Evolutionary conservation across 2,329 filamentous ascomycete species (phyloP), one percentile per base, ranked within the genome.

Genomic region (Phialophora verrucosa): DNA sequence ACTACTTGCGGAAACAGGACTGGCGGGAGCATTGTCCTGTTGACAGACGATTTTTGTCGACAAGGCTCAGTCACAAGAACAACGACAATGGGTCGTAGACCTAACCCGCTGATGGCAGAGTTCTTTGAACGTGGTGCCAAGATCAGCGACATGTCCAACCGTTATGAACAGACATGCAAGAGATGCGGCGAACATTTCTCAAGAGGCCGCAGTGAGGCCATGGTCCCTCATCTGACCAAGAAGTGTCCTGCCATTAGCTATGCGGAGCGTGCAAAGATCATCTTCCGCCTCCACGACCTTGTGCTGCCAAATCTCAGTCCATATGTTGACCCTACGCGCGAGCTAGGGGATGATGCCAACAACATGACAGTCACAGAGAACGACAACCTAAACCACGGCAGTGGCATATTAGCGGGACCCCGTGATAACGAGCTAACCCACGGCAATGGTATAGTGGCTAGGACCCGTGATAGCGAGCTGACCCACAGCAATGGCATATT

Each of bases 121-220:
- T 95, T 92, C 83, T 97, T 97, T 78, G 88, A 91, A 77, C 88
- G 93, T 72, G 93, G 93, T 10, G 86, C 88, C 47, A 97, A 97
- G 80, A 85, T 97, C 74, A 88, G 90, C 75, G 92, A 97, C 80
- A 90, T 91, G 70, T 95, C 91, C 82, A 97, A 96, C 78, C 88
- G 93, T 65, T 97, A 97, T 76, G 89, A 92, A 73, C 92, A 97
- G 76, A 95, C 91, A 12, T 97, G 93, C 86, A 94, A 91, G 78
- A 85, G 88, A 71, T 96, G 92, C 77, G 92, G 92, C 71, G 91
- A 95, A 79, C 90, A 91, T 78, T 97, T 97, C 70, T 91, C 92
- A 69, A 96, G 96, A 76, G 93, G 93, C 68, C 88, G 93, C 69
- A 90, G 92, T 74, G 93, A 97, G 75, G 91, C 88, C 73, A 80